phyloP scores from a whole-genome alignment of 805 yeast species.

The Candida lessepsii region DNA sequence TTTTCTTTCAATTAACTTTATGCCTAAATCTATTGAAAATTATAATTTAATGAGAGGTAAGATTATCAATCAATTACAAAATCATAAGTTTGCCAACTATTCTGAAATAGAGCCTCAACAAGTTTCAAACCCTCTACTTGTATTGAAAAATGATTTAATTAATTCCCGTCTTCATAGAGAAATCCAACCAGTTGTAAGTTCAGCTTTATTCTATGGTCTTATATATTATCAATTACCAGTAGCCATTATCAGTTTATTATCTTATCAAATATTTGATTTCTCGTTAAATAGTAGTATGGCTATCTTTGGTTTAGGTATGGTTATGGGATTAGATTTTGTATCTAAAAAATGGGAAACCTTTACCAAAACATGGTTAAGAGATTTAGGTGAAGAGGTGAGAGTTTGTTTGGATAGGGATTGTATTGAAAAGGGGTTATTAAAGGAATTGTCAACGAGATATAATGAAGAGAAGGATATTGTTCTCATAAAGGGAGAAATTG shows the following conservation, averaged over 20 bases:
- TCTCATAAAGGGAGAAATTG: slow-evolving; percentile 15
- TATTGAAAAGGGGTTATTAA: slow-evolving; percentile 36
- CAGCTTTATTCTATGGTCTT: slow-evolving; percentile 28
- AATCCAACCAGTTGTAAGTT: slow-evolving; percentile 38
- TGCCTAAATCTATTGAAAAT: slow-evolving; percentile 38
- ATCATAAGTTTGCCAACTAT: slow-evolving; percentile 23
- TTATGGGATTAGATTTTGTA: slow-evolving; percentile 41
- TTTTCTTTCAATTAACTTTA: slow-evolving; percentile 32
- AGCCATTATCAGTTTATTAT: slow-evolving; percentile 26
- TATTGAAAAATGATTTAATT: slow-evolving; percentile 30
- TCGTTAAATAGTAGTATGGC: slow-evolving; percentile 33
- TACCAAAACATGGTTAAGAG: slow-evolving; percentile 26
- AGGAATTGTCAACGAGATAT: slow-evolving; percentile 29
- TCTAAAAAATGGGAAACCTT: slow-evolving; percentile 35
- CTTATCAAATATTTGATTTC: slow-evolving; percentile 35
- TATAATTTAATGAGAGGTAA: slow-evolving; percentile 40
- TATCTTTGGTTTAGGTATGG: slow-evolving; percentile 36
- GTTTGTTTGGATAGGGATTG: slow-evolving; percentile 33
- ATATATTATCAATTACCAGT: slow-evolving; percentile 39
- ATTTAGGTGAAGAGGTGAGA: slow-evolving; percentile 36
- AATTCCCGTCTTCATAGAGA: slow-evolving; percentile 27
- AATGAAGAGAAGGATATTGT: slow-evolving; percentile 19
- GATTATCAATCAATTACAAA: slow-evolving; percentile 28
- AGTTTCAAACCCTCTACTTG: slow-evolving; percentile 29
- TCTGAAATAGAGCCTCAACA: slow-evolving; percentile 8